Evolutionary conservation across 2,329 filamentous ascomycete genomes (phyloP).

Genomic region (Phialophora expanda): DNA sequence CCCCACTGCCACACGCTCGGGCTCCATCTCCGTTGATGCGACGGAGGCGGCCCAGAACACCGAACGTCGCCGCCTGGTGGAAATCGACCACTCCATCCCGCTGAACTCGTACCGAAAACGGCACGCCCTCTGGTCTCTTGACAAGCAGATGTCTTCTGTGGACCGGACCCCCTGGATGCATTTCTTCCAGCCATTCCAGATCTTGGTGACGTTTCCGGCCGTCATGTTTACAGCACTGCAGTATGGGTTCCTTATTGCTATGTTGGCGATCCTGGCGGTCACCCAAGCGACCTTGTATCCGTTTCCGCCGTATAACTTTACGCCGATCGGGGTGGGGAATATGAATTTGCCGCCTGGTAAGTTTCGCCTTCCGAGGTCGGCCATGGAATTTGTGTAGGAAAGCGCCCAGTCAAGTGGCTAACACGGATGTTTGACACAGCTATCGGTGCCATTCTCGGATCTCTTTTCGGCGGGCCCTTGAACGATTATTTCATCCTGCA

Average conservation of each 20-base stretch:
- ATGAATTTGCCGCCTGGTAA: slow-evolving; percentile 42
- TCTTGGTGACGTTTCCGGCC: slow-evolving; percentile 47
- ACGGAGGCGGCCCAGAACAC: slow-evolving; percentile 27
- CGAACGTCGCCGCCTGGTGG: slow-evolving; percentile 33
- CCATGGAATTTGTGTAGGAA: not conserved
- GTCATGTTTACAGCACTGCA: slow-evolving; percentile 50
- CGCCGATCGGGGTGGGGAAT: slow-evolving; percentile 43
- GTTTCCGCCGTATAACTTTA: slow-evolving; percentile 44
- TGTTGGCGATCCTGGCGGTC: slow-evolving; percentile 44
- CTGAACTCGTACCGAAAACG: slow-evolving; percentile 41
- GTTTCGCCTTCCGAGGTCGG: not conserved
- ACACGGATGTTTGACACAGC: slow-evolving; percentile 37
- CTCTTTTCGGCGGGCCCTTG: slow-evolving; percentile 49
- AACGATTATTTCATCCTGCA: slow-evolving; percentile 50
- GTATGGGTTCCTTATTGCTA: slow-evolving; percentile 49
- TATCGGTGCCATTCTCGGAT: slow-evolving; percentile 49
- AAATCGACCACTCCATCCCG: slow-evolving; percentile 41
- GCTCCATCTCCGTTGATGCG: slow-evolving; percentile 21
- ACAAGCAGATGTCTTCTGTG: slow-evolving; percentile 32
- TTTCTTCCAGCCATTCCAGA: slow-evolving; percentile 43
- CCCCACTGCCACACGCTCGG: not conserved
- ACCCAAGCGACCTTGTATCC: slow-evolving; percentile 48
- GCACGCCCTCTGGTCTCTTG: slow-evolving; percentile 39
- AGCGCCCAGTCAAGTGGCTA: not conserved
- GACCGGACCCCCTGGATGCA: slow-evolving; percentile 42